Evolutionary conservation across 2,329 filamentous ascomycete genomes (phyloP).

Genomic region (Colletotrichum orbiculare): DNA sequence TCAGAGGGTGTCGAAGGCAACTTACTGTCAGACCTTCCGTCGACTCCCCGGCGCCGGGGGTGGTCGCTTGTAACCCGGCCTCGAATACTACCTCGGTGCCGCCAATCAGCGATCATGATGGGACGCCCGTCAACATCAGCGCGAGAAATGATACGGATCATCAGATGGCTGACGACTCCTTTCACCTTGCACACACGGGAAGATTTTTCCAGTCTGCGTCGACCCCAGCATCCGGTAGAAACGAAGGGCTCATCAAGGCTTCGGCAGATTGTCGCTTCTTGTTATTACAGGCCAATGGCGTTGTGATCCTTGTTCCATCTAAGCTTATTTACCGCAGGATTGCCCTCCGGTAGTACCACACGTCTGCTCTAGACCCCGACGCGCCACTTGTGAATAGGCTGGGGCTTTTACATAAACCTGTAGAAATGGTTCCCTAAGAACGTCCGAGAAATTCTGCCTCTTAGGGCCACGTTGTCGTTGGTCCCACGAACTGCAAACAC

Average conservation of each 20-base stretch:
- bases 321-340: conserved; percentile 27
- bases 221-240: background rate
- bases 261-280: conserved; percentile 14
- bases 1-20: conserved; percentile 5
- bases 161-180: conserved; percentile 18
- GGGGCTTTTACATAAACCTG: background rate
- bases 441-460: too few species aligned
- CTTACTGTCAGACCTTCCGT: conserved; percentile 6
- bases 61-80: too few species aligned
- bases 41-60: background rate
- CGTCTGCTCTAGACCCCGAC: background rate
- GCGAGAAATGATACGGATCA: conserved; percentile 3
- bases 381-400: background rate
- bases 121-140: conserved; percentile 3
- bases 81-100: too few species aligned
- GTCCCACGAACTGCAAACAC: too few species aligned
- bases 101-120: too few species aligned
- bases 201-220: background rate
- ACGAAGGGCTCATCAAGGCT: background rate
- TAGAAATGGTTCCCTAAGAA: too few species aligned
- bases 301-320: conserved; percentile 28
- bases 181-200: conserved; percentile 10
- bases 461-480: too few species aligned
- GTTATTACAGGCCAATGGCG: conserved; percentile 8
- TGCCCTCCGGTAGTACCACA: background rate